Evolutionary conservation across 352 stramenopile genomes (phyloP), one percentile per base, ranked within the genome.

Genomic region (Aphanomyces stellatus): DNA sequence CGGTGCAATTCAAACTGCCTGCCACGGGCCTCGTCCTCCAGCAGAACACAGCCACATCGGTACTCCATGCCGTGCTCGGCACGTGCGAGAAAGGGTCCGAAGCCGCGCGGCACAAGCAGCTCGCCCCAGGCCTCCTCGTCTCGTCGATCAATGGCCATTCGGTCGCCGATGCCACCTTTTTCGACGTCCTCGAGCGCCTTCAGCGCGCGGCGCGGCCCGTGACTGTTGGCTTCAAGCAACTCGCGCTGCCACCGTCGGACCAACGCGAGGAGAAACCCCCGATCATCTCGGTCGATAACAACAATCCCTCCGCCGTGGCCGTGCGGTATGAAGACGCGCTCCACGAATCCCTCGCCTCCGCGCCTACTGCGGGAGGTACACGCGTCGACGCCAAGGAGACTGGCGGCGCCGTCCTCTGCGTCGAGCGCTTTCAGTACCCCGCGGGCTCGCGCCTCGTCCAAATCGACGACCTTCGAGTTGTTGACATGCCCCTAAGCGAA

Each of bases 11-110:
- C 56, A 63, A 70, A 22, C 79, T 87, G 60, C 65, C 84, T 31
- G 79, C 80, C 27, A 79, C 87, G 49, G 83, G 83, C 0, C 70
- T 92, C 19, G 81, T 88, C 64, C 65, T 92, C n/a, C 79, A 90
- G 65, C 81, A 74, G 1, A n/a, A n/a, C n/a, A n/a, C n/a, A n/a
- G n/a, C n/a, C n/a, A n/a, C n/a, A n/a, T 79, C 89, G 46, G 8
- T 87, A 17, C 88, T 79, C 69, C 76, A 79, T 28, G 74, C 88
- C 15, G 62, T 87, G 3, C 79, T 92, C 2, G 76, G 79, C 17
- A 75, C 75, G 41, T 90, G 80, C 25, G 81, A 92, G 33, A 79
- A 84, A 37, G 68, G 82, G 51, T 88, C 78, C 34, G 81, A 92
- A 65, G 81, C 77, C 2, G 71, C 75, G 15, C 53, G 73, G 37